Percentiles rank a stretch among this genome's conserved stretches.
phyloP scores from a whole-genome alignment of 257 asterid genomes.

The Asclepias syriaca region DNA sequence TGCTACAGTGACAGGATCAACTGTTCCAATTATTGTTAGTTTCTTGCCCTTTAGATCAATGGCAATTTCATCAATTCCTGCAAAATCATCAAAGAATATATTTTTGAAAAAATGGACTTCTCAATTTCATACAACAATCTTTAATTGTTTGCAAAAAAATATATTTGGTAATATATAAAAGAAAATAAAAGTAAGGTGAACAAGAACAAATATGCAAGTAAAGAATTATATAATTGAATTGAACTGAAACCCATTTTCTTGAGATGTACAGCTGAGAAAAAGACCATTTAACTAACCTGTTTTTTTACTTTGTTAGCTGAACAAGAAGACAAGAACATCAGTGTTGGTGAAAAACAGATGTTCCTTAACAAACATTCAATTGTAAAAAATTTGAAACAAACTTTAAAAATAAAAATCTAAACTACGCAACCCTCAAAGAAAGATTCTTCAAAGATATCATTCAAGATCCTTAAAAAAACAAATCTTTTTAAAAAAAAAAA shows the following conservation, averaged over 20 bases:
- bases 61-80: slow-evolving; percentile 70
- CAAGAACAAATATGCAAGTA: background rate
- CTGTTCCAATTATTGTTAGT: slow-evolving; percentile 67
- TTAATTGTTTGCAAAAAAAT: background rate
- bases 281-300: background rate
- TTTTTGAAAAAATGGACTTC: no score
- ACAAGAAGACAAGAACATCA: background rate
- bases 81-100: background rate
- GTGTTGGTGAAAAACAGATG: background rate
- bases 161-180: background rate
- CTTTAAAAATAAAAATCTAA: background rate
- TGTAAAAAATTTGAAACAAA: background rate
- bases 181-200: background rate
- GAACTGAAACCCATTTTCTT: background rate
- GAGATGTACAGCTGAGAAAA: background rate
- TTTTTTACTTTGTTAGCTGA: background rate
- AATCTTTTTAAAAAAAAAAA: no score
- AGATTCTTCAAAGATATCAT: background rate
- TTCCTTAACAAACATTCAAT: background rate
- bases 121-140: background rate
- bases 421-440: background rate
- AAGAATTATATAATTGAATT: background rate
- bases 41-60: slow-evolving; percentile 71
- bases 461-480: background rate
- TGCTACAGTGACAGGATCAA: slow-evolving; percentile 77